Evolutionary conservation across 2,329 filamentous ascomycete genomes (phyloP), one percentile per base, ranked within the genome.

Genomic region (Leptosphaerulina australis): DNA sequence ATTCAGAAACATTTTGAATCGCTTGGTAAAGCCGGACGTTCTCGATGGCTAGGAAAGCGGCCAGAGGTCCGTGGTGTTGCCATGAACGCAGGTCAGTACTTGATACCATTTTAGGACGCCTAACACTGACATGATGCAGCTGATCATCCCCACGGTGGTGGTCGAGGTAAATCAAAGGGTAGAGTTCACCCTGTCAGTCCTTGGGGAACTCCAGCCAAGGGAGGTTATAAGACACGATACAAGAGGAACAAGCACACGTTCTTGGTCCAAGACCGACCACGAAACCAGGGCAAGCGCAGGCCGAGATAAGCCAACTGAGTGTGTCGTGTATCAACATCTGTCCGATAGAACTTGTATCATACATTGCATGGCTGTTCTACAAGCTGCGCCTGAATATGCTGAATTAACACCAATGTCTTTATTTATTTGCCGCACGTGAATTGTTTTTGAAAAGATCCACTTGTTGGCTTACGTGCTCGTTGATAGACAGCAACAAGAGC

Each of bases 151-250:
- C 94, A 99, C 75, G 94, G 94, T 83, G 94, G 94, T 88, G 94
- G 94, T 76, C 86, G 95, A 82, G 94, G 94, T 79, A 99, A 99
- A 79, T 97, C 91, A 50, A 99, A 99, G 90, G 91, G 94, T 85
- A 96, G 97, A 72, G 86, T 92, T 55, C 83, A 96, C 71, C 94
- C 95, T 25, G 91, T 94, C 65, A 96, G 91, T 77, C 94, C 94
- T 51, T 99, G 95, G 94, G 94, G 95, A 72, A 88, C 86, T 71
- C 93, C 91, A 70, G 83, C 89, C 75, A 93, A 93, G 82, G 85
- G 87, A 73, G 89, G 89, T 57, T 96, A 88, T 84, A 97, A 97
- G 83, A 97, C 93, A 36, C 85, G 93, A 60, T 85, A 85, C 66
- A 95, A 88, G 79, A 83, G 87, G 76, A 97, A 97, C 74, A 77